A percentile compares a stretch with the other conserved stretches of the same genome.
These are phyloP conservation scores for Cladosporium sp. DNA, from an alignment of 2,329 filamentous ascomycete genomes.

Conservation along the genomic window DNA sequence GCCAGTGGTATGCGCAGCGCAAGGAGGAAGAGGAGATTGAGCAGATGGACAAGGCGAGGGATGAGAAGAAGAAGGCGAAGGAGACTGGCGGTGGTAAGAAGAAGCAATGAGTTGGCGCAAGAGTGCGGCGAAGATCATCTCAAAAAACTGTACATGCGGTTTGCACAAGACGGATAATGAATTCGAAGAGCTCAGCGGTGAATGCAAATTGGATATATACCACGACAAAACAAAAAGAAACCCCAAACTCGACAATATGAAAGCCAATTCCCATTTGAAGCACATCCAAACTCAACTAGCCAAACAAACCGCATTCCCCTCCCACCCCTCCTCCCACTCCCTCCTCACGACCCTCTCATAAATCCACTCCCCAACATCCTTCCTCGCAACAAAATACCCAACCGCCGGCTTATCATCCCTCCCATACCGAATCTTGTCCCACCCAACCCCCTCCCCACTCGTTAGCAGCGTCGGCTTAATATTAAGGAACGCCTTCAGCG, in stretches of 20 bases:
- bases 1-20: conserved; percentile 97
- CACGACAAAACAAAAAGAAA: no score
- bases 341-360: conserved; percentile 31
- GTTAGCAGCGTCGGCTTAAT: conserved; percentile 37
- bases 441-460: conserved; percentile 27
- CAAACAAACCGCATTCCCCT: conserved; percentile 32
- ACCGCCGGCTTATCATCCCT: conserved; percentile 31
- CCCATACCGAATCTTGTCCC: conserved; percentile 31
- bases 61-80: conserved; percentile 44
- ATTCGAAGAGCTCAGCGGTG: neutral
- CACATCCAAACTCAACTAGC: conserved; percentile 13
- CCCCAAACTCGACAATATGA: no score
- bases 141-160: no score
- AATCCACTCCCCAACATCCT: conserved; percentile 39
- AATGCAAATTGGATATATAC: conserved; percentile 6
- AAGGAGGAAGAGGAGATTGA: conserved; percentile 80
- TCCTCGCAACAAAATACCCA: conserved; percentile 36
- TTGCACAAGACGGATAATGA: neutral
- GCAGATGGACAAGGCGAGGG: conserved; percentile 55
- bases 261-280: no score
- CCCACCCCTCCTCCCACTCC: conserved; percentile 25
- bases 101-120: conserved; percentile 28
- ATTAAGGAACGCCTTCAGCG: conserved; percentile 26
- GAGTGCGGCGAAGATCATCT: neutral
- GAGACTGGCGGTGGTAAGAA: conserved; percentile 25